Evolutionary conservation across 257 asterid genomes (phyloP).

Genomic region (Ophiorrhiza pumila): DNA sequence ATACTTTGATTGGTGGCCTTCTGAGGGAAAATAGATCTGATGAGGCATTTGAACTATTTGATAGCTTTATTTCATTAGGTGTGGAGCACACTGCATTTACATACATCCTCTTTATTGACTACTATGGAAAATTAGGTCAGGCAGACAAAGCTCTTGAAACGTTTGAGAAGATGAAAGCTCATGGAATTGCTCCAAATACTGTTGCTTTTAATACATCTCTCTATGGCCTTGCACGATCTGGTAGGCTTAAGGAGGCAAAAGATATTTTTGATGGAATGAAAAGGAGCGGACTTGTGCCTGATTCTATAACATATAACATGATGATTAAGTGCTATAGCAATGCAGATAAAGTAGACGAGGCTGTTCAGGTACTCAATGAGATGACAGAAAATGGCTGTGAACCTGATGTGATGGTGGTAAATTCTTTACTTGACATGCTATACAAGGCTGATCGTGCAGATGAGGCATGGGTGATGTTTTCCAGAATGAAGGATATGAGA

Average conservation of each 20-base stretch:
- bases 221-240: slow-evolving; percentile 68
- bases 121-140: slow-evolving; percentile 81
- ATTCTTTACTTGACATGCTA: slow-evolving; percentile 81
- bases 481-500: slow-evolving; percentile 68
- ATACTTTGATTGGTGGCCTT: slow-evolving; percentile 81
- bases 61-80: slow-evolving; percentile 58
- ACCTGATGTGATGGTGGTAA: slow-evolving; percentile 72
- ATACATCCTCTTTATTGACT: slow-evolving; percentile 75
- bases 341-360: slow-evolving; percentile 76
- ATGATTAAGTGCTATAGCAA: slow-evolving; percentile 85
- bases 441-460: slow-evolving; percentile 71
- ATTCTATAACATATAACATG: slow-evolving; percentile 87
- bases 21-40: slow-evolving; percentile 51
- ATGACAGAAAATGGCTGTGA: slow-evolving; percentile 66
- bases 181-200: slow-evolving; percentile 74
- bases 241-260: slow-evolving; percentile 79
- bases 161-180: slow-evolving; percentile 80
- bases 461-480: slow-evolving; percentile 81
- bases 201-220: slow-evolving; percentile 85
- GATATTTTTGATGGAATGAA: slow-evolving; percentile 63
- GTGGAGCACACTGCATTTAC: slow-evolving; percentile 59
- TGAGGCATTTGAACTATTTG: slow-evolving; percentile 65
- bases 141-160: slow-evolving; percentile 75
- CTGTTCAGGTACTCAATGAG: slow-evolving; percentile 59
- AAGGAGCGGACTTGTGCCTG: slow-evolving; percentile 74